Evolutionary conservation across 1,139 yeast species (phyloP), one percentile per base, ranked within the genome.

Genomic region (Blastobotrys persicus): DNA sequence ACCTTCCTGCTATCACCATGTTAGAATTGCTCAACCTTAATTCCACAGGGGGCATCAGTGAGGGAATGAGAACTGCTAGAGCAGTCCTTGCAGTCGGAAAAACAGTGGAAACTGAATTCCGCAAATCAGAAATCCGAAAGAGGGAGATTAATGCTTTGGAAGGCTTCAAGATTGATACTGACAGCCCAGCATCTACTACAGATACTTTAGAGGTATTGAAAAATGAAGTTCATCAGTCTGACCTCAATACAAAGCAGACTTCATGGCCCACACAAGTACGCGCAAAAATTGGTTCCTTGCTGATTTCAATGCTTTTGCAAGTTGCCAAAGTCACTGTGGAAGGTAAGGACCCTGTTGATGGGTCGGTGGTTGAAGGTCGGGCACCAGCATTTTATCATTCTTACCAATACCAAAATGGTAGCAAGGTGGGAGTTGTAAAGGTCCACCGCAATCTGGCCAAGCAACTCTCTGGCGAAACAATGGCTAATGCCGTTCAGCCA

Each of bases 311-410:
- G 58, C 70, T 92, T 49, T 74, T 92, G 63, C 85, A 87, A 59
- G 88, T 86, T 26, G 96, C 97, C 3, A 84, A 81, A 59, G 85
- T 92, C 6, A 77, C 81, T 13, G 96, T 89, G 2, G 72, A 73
- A 7, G 96, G 89, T 45, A 75, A 70, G 1, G 96, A 89, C 62
- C 96, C 96, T 1, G 75, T 80, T 2, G 83, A 94, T 0, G 87
- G 88, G 12, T 72, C 79, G 46, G 65, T 67, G 1, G 84, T 86
- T 19, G 69, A 71, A 39, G 95, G 92, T 31, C 73, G 77, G 43
- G 92, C 89, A 7, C 97, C 98, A 1, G 98, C 98, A 1, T 85
- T 94, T 64, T 85, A 83, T 55, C 98, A 92, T 63, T 79, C 88
- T 2, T 89, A 87, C 66, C 95, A 88, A 65, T 88, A 83, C 61